Conservation (phyloP, 75 land plant species). For the Sequoiadendron giganteum region DNA sequence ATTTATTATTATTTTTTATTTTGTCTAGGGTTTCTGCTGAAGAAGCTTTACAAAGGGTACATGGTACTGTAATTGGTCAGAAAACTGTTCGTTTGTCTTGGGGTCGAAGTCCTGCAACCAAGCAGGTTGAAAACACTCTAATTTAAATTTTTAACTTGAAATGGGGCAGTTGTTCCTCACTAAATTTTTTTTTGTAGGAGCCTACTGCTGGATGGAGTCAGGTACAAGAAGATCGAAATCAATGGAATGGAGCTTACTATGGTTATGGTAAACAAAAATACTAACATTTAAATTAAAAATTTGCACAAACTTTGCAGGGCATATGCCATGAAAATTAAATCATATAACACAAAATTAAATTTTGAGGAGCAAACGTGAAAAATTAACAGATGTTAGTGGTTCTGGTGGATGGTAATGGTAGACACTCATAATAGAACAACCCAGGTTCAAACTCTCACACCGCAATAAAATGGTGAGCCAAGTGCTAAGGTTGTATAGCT, state of each 20-base stretch:
- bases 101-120: conserved; percentile 81
- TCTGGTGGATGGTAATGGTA: too few species aligned
- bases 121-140: conserved; percentile 50
- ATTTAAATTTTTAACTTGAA: background rate
- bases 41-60: conserved; percentile 86
- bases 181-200: conserved; percentile 29
- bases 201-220: conserved; percentile 62
- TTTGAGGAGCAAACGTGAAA: too few species aligned
- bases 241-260: conserved; percentile 81
- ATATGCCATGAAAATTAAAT: too few species aligned
- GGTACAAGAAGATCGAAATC: conserved; percentile 72
- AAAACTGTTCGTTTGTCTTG: conserved; percentile 89
- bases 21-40: conserved; percentile 78
- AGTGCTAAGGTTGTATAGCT: too few species aligned
- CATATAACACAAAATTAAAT: too few species aligned
- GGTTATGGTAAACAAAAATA: too few species aligned
- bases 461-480: too few species aligned
- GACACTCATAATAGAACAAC: too few species aligned
- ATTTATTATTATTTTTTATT: background rate
- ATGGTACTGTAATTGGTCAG: conserved; percentile 84
- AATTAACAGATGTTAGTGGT: too few species aligned
- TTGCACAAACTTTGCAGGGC: too few species aligned
- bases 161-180: background rate
- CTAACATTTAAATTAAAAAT: too few species aligned
- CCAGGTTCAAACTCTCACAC: too few species aligned